These are phyloP conservation scores for Fusarium napiforme DNA, from an alignment of 2,329 filamentous ascomycete species.

Conservation along the genomic window DNA sequence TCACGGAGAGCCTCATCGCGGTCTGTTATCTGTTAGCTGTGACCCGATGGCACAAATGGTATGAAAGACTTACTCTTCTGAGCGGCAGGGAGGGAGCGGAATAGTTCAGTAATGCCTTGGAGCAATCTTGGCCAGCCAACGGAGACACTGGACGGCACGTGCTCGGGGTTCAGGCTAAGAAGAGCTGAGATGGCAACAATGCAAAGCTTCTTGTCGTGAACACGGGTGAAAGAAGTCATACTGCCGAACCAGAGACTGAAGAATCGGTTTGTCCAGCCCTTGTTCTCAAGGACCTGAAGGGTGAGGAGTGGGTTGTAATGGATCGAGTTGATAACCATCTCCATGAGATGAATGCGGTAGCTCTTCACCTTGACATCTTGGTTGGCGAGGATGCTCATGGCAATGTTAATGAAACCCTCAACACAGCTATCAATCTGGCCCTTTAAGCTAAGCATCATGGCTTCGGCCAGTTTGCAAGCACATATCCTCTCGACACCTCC, in stretches of 20 bases:
- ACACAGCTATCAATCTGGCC: constrained; percentile 90
- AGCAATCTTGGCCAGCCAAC: constrained; percentile 94
- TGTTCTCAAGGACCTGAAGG: constrained; percentile 87
- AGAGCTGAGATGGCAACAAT: constrained; percentile 93
- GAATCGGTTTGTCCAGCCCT: constrained; percentile 98
- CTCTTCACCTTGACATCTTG: constrained; percentile 89
- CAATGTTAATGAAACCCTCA: constrained; percentile 86
- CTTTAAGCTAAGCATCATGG: constrained; percentile 94
- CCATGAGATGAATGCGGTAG: constrained; percentile 95
- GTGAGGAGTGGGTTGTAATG: constrained; percentile 94
- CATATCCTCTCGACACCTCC: constrained; percentile 95
- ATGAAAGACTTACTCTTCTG: constrained; percentile 74
- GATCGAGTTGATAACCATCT: constrained; percentile 97
- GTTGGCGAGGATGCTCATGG: constrained; percentile 82
- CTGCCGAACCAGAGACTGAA: constrained; percentile 98
- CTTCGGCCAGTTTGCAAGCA: constrained; percentile 96
- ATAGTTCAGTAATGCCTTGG: constrained; percentile 87
- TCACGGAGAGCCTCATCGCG: constrained; percentile 93
- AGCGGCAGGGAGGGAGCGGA: constrained; percentile 89
- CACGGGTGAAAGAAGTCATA: constrained; percentile 91
- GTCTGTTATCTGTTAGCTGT: constrained; percentile 61
- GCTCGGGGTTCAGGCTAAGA: constrained; percentile 79
- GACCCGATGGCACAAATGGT: no score
- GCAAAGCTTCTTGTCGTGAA: constrained; percentile 98
- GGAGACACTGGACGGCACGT: constrained; percentile 91